Evolutionary conservation across 805 yeast genomes (phyloP).

Genomic region (Maudiozyma turicensis): DNA sequence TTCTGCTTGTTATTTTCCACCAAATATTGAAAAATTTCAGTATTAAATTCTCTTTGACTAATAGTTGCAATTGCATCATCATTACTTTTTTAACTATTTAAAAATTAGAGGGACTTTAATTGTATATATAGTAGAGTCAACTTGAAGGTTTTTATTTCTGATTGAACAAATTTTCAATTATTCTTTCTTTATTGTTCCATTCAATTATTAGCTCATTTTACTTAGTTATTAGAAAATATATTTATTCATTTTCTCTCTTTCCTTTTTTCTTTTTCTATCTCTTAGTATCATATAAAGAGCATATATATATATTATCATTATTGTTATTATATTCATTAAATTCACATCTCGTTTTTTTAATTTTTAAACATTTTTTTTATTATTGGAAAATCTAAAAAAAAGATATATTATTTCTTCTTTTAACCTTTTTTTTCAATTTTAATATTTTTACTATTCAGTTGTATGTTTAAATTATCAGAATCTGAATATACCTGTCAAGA

Average conservation of each 20-base stretch:
- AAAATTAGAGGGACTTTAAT: neutral
- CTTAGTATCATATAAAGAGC: neutral
- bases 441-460: slow-evolving; percentile 5
- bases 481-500: slow-evolving; percentile 36
- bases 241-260: neutral
- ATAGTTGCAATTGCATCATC: neutral
- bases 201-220: too few species aligned
- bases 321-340: too few species aligned
- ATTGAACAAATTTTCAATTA: neutral
- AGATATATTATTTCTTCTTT: neutral
- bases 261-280: neutral
- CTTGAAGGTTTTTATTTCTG: neutral
- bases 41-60: too few species aligned
- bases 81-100: neutral
- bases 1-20: too few species aligned
- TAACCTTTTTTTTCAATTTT: neutral
- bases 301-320: neutral
- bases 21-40: too few species aligned
- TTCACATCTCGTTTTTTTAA: neutral
- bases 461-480: slow-evolving; percentile 27
- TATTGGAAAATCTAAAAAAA: neutral
- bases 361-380: neutral
- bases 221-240: too few species aligned
- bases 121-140: neutral
- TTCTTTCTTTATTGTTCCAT: neutral